Conservation (phyloP, 2,329 filamentous ascomycete genomes). For the Ascosphaera pollenicola region DNA sequence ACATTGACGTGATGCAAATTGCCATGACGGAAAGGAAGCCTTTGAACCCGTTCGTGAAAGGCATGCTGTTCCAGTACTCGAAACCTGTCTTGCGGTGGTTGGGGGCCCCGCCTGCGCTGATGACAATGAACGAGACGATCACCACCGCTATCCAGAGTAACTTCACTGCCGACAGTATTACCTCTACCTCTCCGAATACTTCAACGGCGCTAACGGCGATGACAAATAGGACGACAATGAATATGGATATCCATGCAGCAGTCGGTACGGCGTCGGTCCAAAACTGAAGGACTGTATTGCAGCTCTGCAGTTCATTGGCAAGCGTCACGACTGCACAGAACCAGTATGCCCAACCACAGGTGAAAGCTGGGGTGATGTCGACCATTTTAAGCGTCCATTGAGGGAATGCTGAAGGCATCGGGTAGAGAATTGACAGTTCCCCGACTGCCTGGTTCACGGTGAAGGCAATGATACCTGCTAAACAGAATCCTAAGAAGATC, state of each 20-base stretch:
- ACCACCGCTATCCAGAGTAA: slow-evolving; percentile 27
- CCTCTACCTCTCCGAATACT: slow-evolving; percentile 26
- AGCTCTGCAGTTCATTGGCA: neutral
- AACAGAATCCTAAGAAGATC: slow-evolving; percentile 12
- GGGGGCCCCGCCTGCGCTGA: slow-evolving; percentile 24
- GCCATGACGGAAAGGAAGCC: slow-evolving; percentile 18
- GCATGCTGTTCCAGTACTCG: slow-evolving; percentile 21
- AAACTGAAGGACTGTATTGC: slow-evolving; percentile 15
- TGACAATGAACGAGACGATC: slow-evolving; percentile 23
- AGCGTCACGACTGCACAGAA: slow-evolving; percentile 5
- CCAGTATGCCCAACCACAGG: neutral
- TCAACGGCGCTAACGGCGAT: slow-evolving; percentile 22
- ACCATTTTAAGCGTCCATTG: slow-evolving; percentile 39
- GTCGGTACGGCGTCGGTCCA: slow-evolving; percentile 23
- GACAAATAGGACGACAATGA: slow-evolving; percentile 21
- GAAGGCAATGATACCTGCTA: slow-evolving; percentile 12
- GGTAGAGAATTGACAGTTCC: slow-evolving; percentile 76
- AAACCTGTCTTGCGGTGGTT: slow-evolving; percentile 19
- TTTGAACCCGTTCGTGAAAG: slow-evolving; percentile 25
- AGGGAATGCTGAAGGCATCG: slow-evolving; percentile 78
- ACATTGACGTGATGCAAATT: slow-evolving; percentile 18
- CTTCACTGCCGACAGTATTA: slow-evolving; percentile 22
- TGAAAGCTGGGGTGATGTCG: neutral
- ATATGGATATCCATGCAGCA: slow-evolving; percentile 24
- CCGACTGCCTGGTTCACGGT: slow-evolving; percentile 40